Base-by-base conservation (phyloP, 1,284 basidiomycete genomes). In the Boletus mariae region DNA sequence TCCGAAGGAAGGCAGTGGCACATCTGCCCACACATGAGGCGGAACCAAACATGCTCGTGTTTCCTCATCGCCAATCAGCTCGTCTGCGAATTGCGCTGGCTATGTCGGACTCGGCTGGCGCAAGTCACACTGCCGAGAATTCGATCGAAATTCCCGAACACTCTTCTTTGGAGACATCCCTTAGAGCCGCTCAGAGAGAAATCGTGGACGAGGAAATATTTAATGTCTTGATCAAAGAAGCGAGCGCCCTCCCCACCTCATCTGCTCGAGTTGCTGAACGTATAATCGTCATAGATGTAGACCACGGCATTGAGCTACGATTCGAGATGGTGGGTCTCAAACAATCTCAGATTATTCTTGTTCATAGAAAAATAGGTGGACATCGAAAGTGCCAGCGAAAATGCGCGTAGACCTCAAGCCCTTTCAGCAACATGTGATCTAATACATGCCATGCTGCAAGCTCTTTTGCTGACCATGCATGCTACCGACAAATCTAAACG, bases 171-270 rank as follows among this genome's bases (percentile, higher is more conserved):
- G 78, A 88, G 37, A 73, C 67, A 1, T 72, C 77, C 15, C 71
- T 92, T 29, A 73, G 69, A 53, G 71, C 69, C 17, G 84, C 84
- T 0, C 88, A 91, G 63, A 77, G 76, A 52, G 89, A 90, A 64
- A 73, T 84, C 7, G 78, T 90, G 5, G 87, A 92, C 54, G 85
- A 86, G 63, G 89, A 92, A 63, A 84, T 91, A 43, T 92, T 91
- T 58, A 73, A 82, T 6, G 63, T 80, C 25, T 73, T 92, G 26
- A 86, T 89, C 32, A 77, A 74, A 62, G 89, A 91, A 69, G 85
- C 87, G 13, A 81, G 84, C 53, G 79, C 69, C 54, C 73, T 90
- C 9, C 84, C 86, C 11, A 88, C 85, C 1, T 84, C 85, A 4
- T 83, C 85, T 38, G 84, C 85, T 11, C 78, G 82, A 29, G 87